These are phyloP conservation scores for Daldinia caldariorum DNA, from an alignment of 495 filamentous ascomycete genomes.

Conservation along the genomic window DNA sequence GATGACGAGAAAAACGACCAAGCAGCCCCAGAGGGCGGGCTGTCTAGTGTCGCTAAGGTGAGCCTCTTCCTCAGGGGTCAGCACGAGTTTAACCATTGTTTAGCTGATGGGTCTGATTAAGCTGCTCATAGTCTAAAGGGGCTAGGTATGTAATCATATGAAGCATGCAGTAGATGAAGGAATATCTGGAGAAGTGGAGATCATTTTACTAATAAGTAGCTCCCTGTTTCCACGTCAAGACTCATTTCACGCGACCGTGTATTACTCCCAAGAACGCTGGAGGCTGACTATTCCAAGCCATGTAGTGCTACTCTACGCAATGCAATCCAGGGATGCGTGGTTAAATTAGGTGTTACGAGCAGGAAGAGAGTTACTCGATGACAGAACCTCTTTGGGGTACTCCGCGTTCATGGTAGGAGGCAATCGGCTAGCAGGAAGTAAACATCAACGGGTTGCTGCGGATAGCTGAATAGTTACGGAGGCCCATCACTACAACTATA, in stretches of 20 bases:
- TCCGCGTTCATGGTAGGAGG: background rate
- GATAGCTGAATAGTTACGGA: background rate
- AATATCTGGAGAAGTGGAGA: slow-evolving; percentile 10
- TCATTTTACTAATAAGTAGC: background rate
- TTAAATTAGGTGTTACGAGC: slow-evolving; percentile 25
- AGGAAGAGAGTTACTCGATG: background rate
- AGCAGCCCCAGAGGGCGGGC: slow-evolving; percentile 38
- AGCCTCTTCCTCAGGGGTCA: slow-evolving; percentile 26
- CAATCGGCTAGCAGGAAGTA: background rate
- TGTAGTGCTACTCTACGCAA: background rate
- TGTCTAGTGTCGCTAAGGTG: slow-evolving; percentile 33
- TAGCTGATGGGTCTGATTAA: background rate
- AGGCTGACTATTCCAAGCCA: background rate
- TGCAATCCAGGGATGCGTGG: slow-evolving; percentile 1
- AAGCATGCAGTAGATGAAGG: too few relatives aligned
- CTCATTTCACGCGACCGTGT: slow-evolving; percentile 11
- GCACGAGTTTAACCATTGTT: slow-evolving; percentile 26
- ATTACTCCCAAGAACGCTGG: background rate
- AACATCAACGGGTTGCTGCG: background rate
- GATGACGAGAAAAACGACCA: slow-evolving; percentile 38
- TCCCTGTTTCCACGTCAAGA: background rate
- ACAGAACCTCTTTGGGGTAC: background rate
- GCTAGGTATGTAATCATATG: background rate
- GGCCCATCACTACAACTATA: too few relatives aligned
- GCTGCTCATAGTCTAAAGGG: slow-evolving; percentile 1